phyloP scores from a whole-genome alignment of 2,329 filamentous ascomycete species.

The Colletotrichum karsti region DNA sequence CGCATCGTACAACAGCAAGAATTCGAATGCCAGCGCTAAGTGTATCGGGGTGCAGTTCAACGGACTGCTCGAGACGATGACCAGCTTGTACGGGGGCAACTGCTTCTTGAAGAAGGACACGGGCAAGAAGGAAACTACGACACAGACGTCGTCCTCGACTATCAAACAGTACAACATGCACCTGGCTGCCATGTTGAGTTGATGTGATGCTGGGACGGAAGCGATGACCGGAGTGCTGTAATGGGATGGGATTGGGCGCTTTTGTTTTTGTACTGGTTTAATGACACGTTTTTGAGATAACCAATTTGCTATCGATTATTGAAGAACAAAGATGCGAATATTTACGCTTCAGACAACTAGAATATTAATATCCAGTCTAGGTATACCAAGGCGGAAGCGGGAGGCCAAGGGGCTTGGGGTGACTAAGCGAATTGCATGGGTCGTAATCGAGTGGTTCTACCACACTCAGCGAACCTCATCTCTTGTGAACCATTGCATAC shows the following conservation, averaged over 20 bases:
- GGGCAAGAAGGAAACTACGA: neutral
- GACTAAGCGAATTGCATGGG: neutral
- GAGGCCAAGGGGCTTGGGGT: too few species aligned
- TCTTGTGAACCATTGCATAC: neutral
- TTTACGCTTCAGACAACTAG: too few species aligned
- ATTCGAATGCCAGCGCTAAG: neutral
- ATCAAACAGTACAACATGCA: neutral
- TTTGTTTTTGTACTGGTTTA: too few species aligned
- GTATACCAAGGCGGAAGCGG: too few species aligned
- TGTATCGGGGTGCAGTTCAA: conserved; percentile 10
- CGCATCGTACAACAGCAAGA: neutral
- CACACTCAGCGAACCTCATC: neutral
- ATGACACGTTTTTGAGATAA: too few species aligned
- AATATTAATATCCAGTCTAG: too few species aligned
- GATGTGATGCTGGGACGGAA: too few species aligned
- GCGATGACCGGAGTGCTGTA: too few species aligned
- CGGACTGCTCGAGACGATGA: neutral
- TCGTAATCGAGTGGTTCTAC: too few species aligned
- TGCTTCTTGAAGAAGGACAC: conserved; percentile 21
- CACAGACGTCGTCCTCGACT: neutral
- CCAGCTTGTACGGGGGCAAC: conserved; percentile 2
- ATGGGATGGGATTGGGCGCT: too few species aligned
- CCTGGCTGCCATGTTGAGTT: neutral
- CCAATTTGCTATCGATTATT: too few species aligned
- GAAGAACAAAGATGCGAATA: too few species aligned